Evolutionary conservation across 1,139 yeast species (phyloP), one percentile per base, ranked within the genome.

Genomic region (Kodamaea plutei): DNA sequence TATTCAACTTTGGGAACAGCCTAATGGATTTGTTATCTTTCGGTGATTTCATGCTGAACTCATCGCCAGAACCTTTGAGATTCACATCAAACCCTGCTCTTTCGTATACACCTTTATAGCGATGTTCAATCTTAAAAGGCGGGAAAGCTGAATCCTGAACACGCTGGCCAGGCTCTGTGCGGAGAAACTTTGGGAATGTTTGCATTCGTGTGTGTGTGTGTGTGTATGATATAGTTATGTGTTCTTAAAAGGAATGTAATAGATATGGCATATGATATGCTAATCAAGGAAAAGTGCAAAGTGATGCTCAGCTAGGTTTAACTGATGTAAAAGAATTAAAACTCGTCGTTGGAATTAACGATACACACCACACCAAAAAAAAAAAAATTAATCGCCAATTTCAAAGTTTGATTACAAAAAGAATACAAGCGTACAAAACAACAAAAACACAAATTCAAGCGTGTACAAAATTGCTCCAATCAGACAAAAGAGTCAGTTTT

Each of bases 41-140:
- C n/a, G 37, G 34, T 26, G 31, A 35, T 22, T 28, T 33, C 25
- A 25, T 27, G 2, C 23, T 21, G 4, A 10, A 21, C 9, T 21
- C 6, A 11, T 21, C 23, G 3, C 14, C 14, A 10, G 13, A 21
- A 18, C 20, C 26, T 10, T 12, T 28, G 35, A 49, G 46, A 40
- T 63, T 63, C 20, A 75, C 73, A 26, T 77, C 83, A 43, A 78
- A 78, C 0, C 84, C 84, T 0, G 84, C 84, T 43, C 83, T 54
- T 50, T 78, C 84, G 41, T 77, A 70, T 4, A 76, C 84, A 1
- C 82, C 79, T 43, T 64, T 64, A 49, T 75, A 76, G 23, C 74
- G 57, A 31, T 69, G 75, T 27, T 70, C 71, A 2, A 72, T 63
- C 39, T 73, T 75, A 42, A 78, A 57, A 1, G 78, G 73, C n/a